Evolutionary conservation across 805 yeast species (phyloP).

Genomic region (Ogataea trehaloabstinens): DNA sequence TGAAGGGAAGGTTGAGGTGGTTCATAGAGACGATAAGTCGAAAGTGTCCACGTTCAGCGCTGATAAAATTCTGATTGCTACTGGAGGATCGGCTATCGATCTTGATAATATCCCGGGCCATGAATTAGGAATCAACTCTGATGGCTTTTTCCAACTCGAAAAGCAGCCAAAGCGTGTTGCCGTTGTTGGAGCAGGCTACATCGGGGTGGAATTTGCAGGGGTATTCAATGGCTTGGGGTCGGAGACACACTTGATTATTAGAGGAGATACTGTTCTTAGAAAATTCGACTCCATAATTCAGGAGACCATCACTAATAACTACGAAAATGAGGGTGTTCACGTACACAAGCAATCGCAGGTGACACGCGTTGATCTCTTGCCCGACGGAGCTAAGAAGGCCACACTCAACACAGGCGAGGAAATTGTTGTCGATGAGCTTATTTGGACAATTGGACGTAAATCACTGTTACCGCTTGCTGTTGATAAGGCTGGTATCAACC

Average conservation of each 20-base stretch:
- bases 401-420: conserved; percentile 39
- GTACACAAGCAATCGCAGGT: conserved; percentile 69
- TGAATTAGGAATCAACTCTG: conserved; percentile 81
- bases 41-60: conserved; percentile 59
- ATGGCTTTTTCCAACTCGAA: conserved; percentile 82
- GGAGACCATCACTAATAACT: conserved; percentile 73
- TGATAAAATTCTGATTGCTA: conserved; percentile 81
- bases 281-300: conserved; percentile 83
- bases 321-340: conserved; percentile 76
- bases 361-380: conserved; percentile 44
- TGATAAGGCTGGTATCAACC: conserved; percentile 70
- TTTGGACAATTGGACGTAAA: conserved; percentile 95
- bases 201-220: conserved; percentile 94
- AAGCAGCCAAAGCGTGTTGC: conserved; percentile 90
- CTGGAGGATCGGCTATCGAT: conserved; percentile 83
- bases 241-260: conserved; percentile 81
- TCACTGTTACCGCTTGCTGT: conserved; percentile 73
- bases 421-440: conserved; percentile 70
- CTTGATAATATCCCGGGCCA: conserved; percentile 76
- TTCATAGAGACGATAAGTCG: conserved; percentile 57
- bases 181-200: conserved; percentile 96
- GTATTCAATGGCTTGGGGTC: conserved; percentile 86
- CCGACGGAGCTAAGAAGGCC: conserved; percentile 49
- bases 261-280: conserved; percentile 90
- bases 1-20: conserved; percentile 76